Evolutionary conservation across 202 grass and related monocot genomes (phyloP).

Genomic region (Miscanthus sacchariflorus): DNA sequence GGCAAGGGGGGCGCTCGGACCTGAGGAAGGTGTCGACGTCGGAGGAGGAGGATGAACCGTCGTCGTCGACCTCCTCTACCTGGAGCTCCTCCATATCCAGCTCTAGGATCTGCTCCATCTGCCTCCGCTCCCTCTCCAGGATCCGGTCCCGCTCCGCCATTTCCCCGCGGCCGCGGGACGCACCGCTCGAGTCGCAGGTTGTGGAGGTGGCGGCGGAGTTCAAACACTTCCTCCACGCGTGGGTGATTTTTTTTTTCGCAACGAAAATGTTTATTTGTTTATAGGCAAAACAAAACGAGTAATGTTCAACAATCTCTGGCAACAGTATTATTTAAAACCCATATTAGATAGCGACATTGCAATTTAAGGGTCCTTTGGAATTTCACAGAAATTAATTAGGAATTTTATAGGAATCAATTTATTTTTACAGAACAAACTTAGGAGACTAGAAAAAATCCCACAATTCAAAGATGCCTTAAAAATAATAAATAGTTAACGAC

Average conservation of each 20-base stretch:
- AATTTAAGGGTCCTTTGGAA: too few relatives aligned
- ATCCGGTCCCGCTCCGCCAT: slow-evolving; percentile 53
- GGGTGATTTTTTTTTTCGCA: neutral
- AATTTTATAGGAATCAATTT: too few relatives aligned
- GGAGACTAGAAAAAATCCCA: too few relatives aligned
- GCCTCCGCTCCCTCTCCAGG: slow-evolving; percentile 81
- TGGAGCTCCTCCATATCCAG: slow-evolving; percentile 98
- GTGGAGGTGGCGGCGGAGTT: neutral
- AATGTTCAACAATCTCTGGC: neutral
- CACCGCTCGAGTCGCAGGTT: neutral
- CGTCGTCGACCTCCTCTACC: slow-evolving; percentile 82
- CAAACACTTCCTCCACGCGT: neutral
- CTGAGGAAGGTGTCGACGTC: slow-evolving; percentile 65
- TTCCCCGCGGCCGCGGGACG: slow-evolving; percentile 26
- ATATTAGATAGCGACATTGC: too few relatives aligned
- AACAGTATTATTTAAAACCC: too few relatives aligned
- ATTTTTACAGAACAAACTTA: too few relatives aligned
- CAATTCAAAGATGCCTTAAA: too few relatives aligned
- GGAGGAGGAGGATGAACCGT: slow-evolving; percentile 45
- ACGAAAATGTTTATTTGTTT: neutral
- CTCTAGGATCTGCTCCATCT: slow-evolving; percentile 87
- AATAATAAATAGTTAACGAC: too few relatives aligned
- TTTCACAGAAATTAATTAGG: too few relatives aligned
- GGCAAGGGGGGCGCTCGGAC: slow-evolving; percentile 26
- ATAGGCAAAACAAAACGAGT: neutral